Evolutionary conservation across 73 alveolate genomes (phyloP), one percentile per base, ranked within the genome.

Genomic region (Tetrahymena borealis): DNA sequence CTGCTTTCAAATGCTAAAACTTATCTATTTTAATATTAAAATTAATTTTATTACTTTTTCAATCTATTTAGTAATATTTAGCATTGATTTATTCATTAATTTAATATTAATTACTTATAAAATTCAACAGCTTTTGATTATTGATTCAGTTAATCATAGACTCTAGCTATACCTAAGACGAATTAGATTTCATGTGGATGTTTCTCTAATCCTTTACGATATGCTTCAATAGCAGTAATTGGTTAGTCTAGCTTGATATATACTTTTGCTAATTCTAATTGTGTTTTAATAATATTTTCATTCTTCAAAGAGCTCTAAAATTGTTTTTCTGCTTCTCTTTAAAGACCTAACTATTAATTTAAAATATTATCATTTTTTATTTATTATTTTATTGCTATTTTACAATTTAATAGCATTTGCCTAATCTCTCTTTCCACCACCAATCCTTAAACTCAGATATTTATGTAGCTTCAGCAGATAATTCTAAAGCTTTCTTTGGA

Each of bases 341-440:
- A 95, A 91, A 99, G 93, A n/a, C 99, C 99, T 94, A 97, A 93
- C 96, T 60, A 0, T 18, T 60, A 60, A 41, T 18, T 18, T 5
- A 31, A 41, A 20, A 13, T 20, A 20, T 9, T 18, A 24, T 60
- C 31, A 60, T 6, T 24, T 18, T n/a, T 0, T 60, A 2, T 28
- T 60, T 4, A 60, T 60, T 60, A 16, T 24, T 24, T n/a, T 3
- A 60, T 7, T 60, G 20, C 7, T 7, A 60, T 20, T 60, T 60
- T 60, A 60, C 85, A 6, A 98, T 98, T 91, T 97, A 97, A 95
- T 98, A 97, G 92, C 98, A 97, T 94, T 99, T 99, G 85, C 99
- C 99, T 39, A 99, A 95, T 91, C 99, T 96, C 91, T 98, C 99
- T 93, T 98, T 99, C 99, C 99, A 99, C 99, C 99, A 99, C 99